Conservation (phyloP, 805 yeast species). For the Pichia exigua region DNA sequence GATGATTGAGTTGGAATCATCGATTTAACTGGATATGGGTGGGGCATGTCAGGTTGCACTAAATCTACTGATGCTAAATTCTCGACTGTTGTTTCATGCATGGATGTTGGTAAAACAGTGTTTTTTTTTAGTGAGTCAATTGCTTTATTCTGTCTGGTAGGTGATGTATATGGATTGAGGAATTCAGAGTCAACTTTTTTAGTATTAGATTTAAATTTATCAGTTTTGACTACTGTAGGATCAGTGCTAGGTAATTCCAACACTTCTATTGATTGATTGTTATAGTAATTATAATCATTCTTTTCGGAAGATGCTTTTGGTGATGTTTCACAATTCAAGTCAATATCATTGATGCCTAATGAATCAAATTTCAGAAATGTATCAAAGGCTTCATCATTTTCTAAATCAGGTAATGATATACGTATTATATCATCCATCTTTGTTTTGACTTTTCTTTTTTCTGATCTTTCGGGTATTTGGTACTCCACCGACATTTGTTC, state of each 20-base stretch:
- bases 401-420: constrained; percentile 6
- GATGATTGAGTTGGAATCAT: no score
- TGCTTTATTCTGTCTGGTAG: not conserved
- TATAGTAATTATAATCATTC: not conserved
- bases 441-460: not conserved
- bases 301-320: not conserved
- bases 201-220: not conserved
- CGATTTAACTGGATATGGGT: not conserved
- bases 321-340: not conserved
- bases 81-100: not conserved
- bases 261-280: not conserved
- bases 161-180: not conserved
- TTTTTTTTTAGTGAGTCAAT: not conserved
- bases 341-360: not conserved
- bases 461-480: constrained; percentile 1
- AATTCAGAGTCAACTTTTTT: not conserved
- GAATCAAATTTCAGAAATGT: constrained; percentile 3
- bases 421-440: not conserved
- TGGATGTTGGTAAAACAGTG: not conserved
- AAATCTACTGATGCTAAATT: not conserved
- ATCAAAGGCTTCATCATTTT: not conserved
- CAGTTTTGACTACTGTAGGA: not conserved
- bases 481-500: not conserved
- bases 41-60: not conserved
- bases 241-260: not conserved